Conservation (phyloP, 768 basidiomycete species). For the Leccinum boreale region DNA sequence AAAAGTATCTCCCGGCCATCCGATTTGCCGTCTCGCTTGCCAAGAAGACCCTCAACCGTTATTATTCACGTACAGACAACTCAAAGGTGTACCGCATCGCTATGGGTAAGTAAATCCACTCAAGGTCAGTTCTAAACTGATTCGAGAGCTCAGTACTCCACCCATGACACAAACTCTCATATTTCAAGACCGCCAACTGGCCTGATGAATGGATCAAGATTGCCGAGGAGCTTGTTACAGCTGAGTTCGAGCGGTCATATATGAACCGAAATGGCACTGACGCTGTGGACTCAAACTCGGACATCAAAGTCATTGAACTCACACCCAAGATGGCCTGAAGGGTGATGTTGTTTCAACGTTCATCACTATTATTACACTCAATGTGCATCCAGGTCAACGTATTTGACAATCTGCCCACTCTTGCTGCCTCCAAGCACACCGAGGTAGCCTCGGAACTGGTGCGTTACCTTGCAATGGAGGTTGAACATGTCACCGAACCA, state of each 20-base stretch:
- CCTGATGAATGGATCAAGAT: not conserved
- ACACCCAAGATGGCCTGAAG: not conserved
- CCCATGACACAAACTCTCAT: not conserved
- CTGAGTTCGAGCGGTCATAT: not conserved
- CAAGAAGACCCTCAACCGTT: slow-evolving; percentile 1
- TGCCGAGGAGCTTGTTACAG: not conserved
- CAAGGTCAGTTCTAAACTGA: not conserved
- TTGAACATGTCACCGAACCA: not conserved
- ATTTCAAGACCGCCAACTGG: not conserved
- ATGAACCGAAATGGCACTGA: not conserved
- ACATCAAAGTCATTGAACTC: not conserved
- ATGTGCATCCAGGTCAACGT: not conserved
- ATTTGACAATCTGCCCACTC: not conserved
- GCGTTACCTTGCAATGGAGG: not conserved
- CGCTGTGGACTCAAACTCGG: not conserved
- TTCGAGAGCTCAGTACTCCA: not conserved
- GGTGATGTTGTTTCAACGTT: no score
- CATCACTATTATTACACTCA: no score
- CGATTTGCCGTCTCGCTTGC: not conserved
- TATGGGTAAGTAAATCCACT: not conserved
- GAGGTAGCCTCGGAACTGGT: not conserved
- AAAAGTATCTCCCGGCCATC: not conserved
- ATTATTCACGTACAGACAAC: not conserved
- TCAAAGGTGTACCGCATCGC: not conserved
- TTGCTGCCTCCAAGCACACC: not conserved